These are phyloP conservation scores for Quercus rubra DNA, from an alignment of 306 rosid genomes.

Conservation along the genomic window DNA sequence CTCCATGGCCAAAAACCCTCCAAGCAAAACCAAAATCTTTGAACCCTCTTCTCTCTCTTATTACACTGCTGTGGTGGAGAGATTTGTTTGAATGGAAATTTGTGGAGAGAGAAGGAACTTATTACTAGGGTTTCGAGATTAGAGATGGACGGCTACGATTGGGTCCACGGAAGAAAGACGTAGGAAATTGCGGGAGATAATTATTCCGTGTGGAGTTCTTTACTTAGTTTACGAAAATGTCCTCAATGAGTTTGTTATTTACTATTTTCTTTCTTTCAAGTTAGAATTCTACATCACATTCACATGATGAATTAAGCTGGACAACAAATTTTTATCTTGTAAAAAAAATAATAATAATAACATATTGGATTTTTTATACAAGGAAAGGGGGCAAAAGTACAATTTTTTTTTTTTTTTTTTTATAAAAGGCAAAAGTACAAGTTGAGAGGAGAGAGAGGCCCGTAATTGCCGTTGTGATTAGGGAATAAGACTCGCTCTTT, in stretches of 20 bases:
- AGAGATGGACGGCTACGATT: constrained; percentile 46
- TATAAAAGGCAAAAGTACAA: background rate
- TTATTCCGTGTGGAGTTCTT: background rate
- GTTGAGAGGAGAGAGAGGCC: constrained; percentile 8
- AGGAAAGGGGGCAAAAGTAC: too few relatives aligned
- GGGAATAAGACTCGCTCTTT: constrained; percentile 28
- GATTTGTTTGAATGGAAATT: constrained; percentile 25
- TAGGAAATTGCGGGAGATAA: constrained; percentile 50
- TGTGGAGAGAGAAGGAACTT: background rate
- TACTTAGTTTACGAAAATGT: background rate
- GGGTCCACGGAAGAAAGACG: constrained; percentile 32
- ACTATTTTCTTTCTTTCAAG: background rate
- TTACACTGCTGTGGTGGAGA: background rate
- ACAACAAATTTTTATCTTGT: too few relatives aligned
- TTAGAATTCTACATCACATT: too few relatives aligned
- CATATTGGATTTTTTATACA: too few relatives aligned
- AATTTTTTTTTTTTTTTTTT: too few relatives aligned
- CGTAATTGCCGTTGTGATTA: constrained; percentile 29
- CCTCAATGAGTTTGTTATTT: background rate
- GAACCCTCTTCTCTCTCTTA: background rate
- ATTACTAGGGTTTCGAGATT: constrained; percentile 68
- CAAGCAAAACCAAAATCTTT: too few relatives aligned
- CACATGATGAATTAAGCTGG: too few relatives aligned
- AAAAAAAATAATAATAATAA: too few relatives aligned
- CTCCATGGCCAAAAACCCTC: constrained; percentile 28